These are phyloP conservation scores for Canavalia ensiformis DNA, from an alignment of 306 rosid genomes.

Conservation along the genomic window DNA sequence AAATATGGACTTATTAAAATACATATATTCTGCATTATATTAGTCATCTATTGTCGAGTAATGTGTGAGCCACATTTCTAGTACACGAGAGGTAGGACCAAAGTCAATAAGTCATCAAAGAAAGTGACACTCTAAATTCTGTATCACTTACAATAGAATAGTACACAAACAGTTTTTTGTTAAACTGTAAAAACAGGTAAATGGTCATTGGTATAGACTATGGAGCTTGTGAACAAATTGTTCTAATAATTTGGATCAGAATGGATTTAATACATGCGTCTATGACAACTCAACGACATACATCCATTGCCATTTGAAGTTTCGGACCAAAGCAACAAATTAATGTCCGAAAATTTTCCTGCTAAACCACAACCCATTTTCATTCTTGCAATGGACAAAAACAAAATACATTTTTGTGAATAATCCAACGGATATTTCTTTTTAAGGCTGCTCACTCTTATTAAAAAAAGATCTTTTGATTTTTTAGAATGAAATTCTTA, in stretches of 20 bases:
- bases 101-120: conserved; percentile 39
- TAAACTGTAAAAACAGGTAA: neutral
- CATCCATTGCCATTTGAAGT: neutral
- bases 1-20: neutral
- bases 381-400: too few species aligned
- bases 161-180: neutral
- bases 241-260: neutral
- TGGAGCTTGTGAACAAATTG: neutral
- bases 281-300: neutral
- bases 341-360: too few species aligned
- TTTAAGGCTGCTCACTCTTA: too few species aligned
- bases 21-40: neutral
- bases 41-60: neutral
- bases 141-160: neutral
- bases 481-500: too few species aligned
- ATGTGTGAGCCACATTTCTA: neutral
- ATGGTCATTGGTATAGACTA: neutral
- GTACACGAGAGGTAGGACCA: conserved; percentile 20
- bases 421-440: too few species aligned
- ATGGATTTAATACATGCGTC: neutral
- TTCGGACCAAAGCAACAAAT: too few species aligned
- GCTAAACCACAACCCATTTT: too few species aligned
- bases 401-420: too few species aligned
- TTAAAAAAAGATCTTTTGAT: too few species aligned
- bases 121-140: conserved; percentile 6